Evolutionary conservation across 2,329 filamentous ascomycete genomes (phyloP), one percentile per base, ranked within the genome.

Genomic region (Colletotrichum cereale): DNA sequence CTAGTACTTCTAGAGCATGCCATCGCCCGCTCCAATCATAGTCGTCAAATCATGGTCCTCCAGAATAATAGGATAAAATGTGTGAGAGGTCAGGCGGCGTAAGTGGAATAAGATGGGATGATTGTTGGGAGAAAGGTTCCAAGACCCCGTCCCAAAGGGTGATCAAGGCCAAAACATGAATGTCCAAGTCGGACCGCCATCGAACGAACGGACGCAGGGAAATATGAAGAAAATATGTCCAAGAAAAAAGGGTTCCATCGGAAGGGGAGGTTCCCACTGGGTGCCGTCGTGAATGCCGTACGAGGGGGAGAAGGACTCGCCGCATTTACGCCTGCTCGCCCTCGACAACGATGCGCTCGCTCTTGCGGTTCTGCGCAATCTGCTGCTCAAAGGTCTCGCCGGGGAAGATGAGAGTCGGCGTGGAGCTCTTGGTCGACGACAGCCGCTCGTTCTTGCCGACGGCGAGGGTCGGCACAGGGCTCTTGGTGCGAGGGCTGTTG

Each of bases 331-430:
- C 31, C 79, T 71, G 85, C 36, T 78, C 81, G 12, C 81, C 81
- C 72, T 90, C 88, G 34, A 90, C 78, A 47, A 89, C 79, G 42
- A 87, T 84, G 68, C 83, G 83, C 78, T 88, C 86, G 76, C 88
- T 90, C 79, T 85, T 86, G 70, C 86, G 82, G 73, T 86, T 78
- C 66, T 81, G 82, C 3, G 78, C 78, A 44, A 81, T 75, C 57
- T 81, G 78, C 34, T 79, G 74, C 44, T 79, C 66, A 31, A 77
- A 74, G 18, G 79, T 74, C 40, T 80, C 75, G 14, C 80, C 80
- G 58, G 81, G 81, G 62, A 73, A 77, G 4, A 89, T 81, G 60
- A 87, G 74, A 1, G 81, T 86, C 8, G 87, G 86, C 57, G 84
- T 87, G 12, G 83, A 78, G 42, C 78, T 81, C 76, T 83, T 82